Base-by-base conservation (phyloP, 352 stramenopile species). In the Phytophthora constricta region DNA sequence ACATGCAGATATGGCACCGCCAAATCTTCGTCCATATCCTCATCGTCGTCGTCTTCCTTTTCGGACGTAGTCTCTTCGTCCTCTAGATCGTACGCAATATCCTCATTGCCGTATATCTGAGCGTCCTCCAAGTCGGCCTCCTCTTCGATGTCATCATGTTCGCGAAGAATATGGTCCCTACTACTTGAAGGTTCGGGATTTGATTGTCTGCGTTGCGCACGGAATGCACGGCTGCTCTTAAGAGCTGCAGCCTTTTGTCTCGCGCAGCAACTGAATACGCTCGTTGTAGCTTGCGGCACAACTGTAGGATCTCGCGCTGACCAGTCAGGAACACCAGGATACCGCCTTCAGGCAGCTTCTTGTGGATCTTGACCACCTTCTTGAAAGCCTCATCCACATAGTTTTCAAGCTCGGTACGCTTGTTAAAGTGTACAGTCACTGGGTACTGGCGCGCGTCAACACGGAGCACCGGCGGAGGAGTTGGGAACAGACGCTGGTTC, bases 321-420 rank as follows among this genome's bases (percentile, higher is more conserved):
- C 98, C 98, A 5, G 98, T 99, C 1, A 99, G 81, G 65, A 99
- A 99, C 14, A 99, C 95, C 9, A 99, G 85, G 37, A 99, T 93
- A 11, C 95, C 97, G 42, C 98, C 98, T 37, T 93, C 83, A 0
- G 98, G 97, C n/a, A 99, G 82, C 67, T 98, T 98, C 54, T 92
- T 85, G 84, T 99, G 98, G 60, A 99, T 99, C 74, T 98, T 98
- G 20, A 96, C 65, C 31, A 96, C 86, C 72, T 99, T 99, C 57
- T 97, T 96, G 71, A 98, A 98, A 8, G 96, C 94, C 31, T 92
- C 96, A 33, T 89, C 77, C 52, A 98, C 86, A 77, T 99, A 99
- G 74, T 99, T 89, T 39, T 98, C 86, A 53, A 99, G 75, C 64
- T 99, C 97, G 1, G 98, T 99, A 43, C 95, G 87, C 75, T 99